phyloP scores from a whole-genome alignment of 768 basidiomycete species.

The Calocybe indica region DNA sequence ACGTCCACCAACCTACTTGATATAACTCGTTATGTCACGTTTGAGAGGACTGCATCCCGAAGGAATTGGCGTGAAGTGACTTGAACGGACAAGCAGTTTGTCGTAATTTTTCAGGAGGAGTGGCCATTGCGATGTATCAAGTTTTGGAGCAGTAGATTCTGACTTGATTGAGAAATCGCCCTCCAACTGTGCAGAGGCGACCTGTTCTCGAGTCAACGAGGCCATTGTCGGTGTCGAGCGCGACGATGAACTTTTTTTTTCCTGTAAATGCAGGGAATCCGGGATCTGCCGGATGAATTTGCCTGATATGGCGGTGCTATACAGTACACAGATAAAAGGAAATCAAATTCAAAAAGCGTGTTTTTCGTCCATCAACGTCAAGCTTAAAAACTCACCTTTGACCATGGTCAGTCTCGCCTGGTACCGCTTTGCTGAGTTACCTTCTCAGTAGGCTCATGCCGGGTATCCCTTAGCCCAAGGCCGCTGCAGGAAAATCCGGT shows the following conservation, averaged over 20 bases:
- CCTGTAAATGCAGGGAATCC: neutral
- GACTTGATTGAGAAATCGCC: constrained; percentile 83
- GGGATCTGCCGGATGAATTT: constrained; percentile 21
- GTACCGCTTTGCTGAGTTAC: constrained; percentile 82
- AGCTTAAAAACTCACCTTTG: constrained; percentile 26
- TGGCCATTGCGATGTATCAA: constrained; percentile 98
- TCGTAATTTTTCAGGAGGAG: constrained; percentile 98
- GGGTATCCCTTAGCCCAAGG: constrained; percentile 50
- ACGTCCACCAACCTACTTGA: constrained; percentile 56
- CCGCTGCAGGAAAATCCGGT: constrained; percentile 45
- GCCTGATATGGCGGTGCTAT: constrained; percentile 33
- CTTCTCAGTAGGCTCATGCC: constrained; percentile 89
- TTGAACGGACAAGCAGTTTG: constrained; percentile 88
- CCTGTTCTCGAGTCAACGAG: constrained; percentile 56
- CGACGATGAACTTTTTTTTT: constrained; percentile 6
- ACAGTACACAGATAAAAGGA: constrained; percentile 35
- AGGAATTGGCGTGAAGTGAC: constrained; percentile 98
- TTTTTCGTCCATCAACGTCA: constrained; percentile 1
- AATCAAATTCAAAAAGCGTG: constrained; percentile 3
- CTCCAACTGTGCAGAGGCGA: constrained; percentile 66
- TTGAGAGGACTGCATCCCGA: constrained; percentile 92
- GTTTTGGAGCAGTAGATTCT: constrained; percentile 61
- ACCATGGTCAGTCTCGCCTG: constrained; percentile 66
- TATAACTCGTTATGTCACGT: constrained; percentile 85
- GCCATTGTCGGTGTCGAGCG: constrained; percentile 18